phyloP scores from a whole-genome alignment of 768 basidiomycete genomes.

The Leccinum subgranulosum region DNA sequence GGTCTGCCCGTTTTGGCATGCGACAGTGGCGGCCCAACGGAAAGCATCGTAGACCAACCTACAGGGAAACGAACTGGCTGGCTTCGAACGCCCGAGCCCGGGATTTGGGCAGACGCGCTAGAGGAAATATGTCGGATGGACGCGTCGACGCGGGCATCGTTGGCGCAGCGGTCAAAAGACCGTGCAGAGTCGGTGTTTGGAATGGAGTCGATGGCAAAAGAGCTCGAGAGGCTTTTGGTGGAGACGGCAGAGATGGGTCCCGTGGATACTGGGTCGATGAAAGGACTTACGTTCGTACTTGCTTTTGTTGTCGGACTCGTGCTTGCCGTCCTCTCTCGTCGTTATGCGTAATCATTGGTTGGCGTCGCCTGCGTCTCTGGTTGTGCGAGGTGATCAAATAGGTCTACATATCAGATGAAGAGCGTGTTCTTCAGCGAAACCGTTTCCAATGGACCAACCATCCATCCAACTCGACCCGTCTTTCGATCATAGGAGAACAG shows the following conservation, averaged over 20 bases:
- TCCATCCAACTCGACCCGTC: not conserved
- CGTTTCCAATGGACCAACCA: no score
- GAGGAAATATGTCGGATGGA: conserved; percentile 46
- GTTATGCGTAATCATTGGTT: not conserved
- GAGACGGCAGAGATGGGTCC: conserved; percentile 58
- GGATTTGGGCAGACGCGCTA: conserved; percentile 71
- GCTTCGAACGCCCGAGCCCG: conserved; percentile 59
- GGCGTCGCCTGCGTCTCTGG: not conserved
- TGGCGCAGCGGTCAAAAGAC: conserved; percentile 54
- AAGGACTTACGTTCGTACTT: conserved; percentile 14
- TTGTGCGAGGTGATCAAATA: not conserved
- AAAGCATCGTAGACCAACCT: conserved; percentile 61
- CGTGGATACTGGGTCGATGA: conserved; percentile 22
- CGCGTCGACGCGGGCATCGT: conserved; percentile 16
- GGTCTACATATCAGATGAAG: no score
- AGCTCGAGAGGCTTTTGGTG: conserved; percentile 52
- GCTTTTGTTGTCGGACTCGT: conserved; percentile 26
- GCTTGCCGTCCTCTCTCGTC: conserved; percentile 19
- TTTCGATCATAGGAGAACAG: not conserved
- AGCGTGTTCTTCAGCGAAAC: no score
- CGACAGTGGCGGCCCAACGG: conserved; percentile 84
- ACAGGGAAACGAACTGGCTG: conserved; percentile 65
- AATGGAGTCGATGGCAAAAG: conserved; percentile 68
- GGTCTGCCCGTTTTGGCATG: conserved; percentile 89
- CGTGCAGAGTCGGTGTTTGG: conserved; percentile 70